These are phyloP conservation scores for Rhodotorula sp. DNA, from an alignment of 1,284 basidiomycete genomes.

Conservation along the genomic window DNA sequence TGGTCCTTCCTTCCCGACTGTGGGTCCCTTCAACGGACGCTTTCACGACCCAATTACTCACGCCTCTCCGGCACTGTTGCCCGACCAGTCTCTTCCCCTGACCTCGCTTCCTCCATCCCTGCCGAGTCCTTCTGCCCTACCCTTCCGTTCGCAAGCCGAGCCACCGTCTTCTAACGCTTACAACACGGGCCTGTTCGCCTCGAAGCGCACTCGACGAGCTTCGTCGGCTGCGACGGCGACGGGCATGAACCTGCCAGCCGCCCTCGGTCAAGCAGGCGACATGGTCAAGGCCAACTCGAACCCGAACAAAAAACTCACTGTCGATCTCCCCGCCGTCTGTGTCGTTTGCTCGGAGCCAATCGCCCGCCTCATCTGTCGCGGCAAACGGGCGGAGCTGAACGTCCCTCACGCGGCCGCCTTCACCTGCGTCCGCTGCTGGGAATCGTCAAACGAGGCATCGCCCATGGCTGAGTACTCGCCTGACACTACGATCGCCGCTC, in stretches of 20 bases:
- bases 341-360: conserved; percentile 17
- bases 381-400: conserved; percentile 26
- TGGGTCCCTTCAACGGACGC: too few species aligned
- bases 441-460: too few species aligned
- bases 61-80: too few species aligned
- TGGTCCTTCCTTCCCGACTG: too few species aligned
- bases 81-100: too few species aligned
- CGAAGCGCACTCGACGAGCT: neutral
- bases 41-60: too few species aligned
- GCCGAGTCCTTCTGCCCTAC: neutral
- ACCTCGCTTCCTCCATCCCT: too few species aligned
- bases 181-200: neutral
- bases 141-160: neutral
- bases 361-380: conserved; percentile 37
- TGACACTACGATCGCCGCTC: neutral
- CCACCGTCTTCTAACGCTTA: neutral
- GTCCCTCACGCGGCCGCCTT: conserved; percentile 25
- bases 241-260: too few species aligned
- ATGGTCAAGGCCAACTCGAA: neutral
- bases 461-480: neutral
- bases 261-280: too few species aligned
- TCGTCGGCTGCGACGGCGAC: neutral
- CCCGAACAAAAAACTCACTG: conserved; percentile 12
- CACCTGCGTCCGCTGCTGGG: conserved; percentile 10
- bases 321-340: conserved; percentile 21